Evolutionary conservation across 208 protist species (phyloP).

Genomic region (Trichomonas gallinae): DNA sequence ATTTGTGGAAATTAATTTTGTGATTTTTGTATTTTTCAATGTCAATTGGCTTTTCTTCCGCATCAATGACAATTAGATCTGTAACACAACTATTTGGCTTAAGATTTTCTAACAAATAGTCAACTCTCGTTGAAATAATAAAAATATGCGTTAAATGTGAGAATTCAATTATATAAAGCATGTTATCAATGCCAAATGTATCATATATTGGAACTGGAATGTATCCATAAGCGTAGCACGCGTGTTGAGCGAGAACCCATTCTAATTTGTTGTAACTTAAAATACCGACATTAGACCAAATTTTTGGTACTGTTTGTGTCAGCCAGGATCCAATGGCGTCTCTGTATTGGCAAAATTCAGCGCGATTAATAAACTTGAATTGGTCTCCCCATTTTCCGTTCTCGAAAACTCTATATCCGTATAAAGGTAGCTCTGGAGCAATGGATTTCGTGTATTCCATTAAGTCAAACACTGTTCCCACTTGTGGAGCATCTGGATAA

Average conservation of each 20-base stretch:
- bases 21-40: neutral
- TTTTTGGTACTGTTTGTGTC: neutral
- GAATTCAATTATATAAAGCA: conserved; percentile 30
- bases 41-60: neutral
- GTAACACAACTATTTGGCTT: neutral
- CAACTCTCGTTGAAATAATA: neutral
- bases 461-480: neutral
- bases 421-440: neutral
- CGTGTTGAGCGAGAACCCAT: neutral
- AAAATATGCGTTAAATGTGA: conserved; percentile 13
- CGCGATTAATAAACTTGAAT: neutral
- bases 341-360: neutral
- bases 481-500: neutral
- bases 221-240: conserved; percentile 13
- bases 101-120: neutral
- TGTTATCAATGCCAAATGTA: conserved; percentile 17
- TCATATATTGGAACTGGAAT: conserved; percentile 31
- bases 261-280: conserved; percentile 11
- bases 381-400: neutral
- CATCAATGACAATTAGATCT: neutral
- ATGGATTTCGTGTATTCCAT: neutral
- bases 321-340: neutral
- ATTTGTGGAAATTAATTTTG: neutral
- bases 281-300: conserved; percentile 17
- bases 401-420: neutral